Percentiles rank a stretch among this genome's conserved stretches.
Evolutionary conservation across 306 rosid species (phyloP).

Genomic region (Vicia sativa): DNA sequence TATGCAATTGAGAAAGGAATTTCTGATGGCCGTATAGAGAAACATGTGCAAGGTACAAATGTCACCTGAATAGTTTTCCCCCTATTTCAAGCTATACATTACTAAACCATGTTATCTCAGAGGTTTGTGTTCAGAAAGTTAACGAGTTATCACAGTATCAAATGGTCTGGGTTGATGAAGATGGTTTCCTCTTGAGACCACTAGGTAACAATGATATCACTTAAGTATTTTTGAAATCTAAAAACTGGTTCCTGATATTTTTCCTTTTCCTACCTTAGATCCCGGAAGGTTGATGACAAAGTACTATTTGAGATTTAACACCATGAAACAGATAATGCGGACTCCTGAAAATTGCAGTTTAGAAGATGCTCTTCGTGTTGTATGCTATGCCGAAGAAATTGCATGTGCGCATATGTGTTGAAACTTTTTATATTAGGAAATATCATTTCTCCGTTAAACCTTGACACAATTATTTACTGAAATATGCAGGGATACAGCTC

Average conservation of each 20-base stretch:
- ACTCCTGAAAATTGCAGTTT: constrained; percentile 73
- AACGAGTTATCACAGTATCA: constrained; percentile 78
- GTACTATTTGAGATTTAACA: constrained; percentile 89
- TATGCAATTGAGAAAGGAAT: constrained; percentile 68
- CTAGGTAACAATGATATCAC: constrained; percentile 55
- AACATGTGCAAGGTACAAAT: constrained; percentile 76
- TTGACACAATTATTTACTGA: constrained; percentile 37
- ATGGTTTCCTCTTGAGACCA: constrained; percentile 91
- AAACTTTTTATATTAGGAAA: constrained; percentile 17
- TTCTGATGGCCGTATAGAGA: constrained; percentile 62
- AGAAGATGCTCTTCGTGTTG: constrained; percentile 78
- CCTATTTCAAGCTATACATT: constrained; percentile 14
- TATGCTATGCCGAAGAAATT: constrained; percentile 87
- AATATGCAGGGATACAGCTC: constrained; percentile 89
- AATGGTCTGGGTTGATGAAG: constrained; percentile 93
- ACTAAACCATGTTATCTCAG: constrained; percentile 49
- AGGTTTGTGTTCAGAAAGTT: constrained; percentile 77
- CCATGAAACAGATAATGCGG: constrained; percentile 92
- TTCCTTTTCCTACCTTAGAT: constrained; percentile 51
- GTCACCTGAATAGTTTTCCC: neutral
- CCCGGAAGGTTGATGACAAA: constrained; percentile 96
- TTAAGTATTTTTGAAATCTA: constrained; percentile 31
- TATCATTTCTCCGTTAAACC: constrained; percentile 34
- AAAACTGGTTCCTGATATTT: constrained; percentile 33
- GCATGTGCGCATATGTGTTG: constrained; percentile 61